Percentiles rank a stretch among this genome's conserved stretches.
phyloP scores from a whole-genome alignment of 164 flowering plant genomes.

The Kalanchoe fedtschenkoi region DNA sequence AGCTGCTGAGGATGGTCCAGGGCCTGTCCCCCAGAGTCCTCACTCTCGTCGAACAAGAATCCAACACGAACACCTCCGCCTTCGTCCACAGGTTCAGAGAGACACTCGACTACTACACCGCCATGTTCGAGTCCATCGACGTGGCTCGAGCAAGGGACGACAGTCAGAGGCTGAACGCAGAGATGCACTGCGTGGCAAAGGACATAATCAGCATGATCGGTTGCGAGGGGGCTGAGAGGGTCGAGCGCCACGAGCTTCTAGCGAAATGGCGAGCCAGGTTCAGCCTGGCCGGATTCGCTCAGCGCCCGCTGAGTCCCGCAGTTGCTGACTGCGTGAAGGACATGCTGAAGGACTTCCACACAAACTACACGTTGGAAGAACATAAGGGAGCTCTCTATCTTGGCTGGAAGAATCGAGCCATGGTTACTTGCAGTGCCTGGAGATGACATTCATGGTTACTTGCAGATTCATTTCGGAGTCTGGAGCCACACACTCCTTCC shows the following conservation, averaged over 20 bases:
- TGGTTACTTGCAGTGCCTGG: neutral
- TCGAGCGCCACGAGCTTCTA: too few species aligned
- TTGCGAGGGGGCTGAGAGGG: neutral
- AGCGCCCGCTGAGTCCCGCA: neutral
- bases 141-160: neutral
- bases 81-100: neutral
- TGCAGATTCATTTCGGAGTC: too few species aligned
- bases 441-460: too few species aligned
- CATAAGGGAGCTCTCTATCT: neutral
- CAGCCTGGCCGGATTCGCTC: neutral
- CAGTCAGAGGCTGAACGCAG: neutral
- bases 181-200: neutral
- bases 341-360: neutral
- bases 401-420: neutral
- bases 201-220: neutral
- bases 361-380: neutral
- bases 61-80: neutral
- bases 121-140: constrained; percentile 1
- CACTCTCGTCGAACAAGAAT: neutral
- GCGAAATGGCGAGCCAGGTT: neutral
- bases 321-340: neutral
- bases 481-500: too few species aligned
- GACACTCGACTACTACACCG: neutral
- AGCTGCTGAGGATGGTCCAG: neutral
- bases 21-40: neutral